Conservation (phyloP, 2,329 filamentous ascomycete genomes). For the Pseudohalonectria lignicola region DNA sequence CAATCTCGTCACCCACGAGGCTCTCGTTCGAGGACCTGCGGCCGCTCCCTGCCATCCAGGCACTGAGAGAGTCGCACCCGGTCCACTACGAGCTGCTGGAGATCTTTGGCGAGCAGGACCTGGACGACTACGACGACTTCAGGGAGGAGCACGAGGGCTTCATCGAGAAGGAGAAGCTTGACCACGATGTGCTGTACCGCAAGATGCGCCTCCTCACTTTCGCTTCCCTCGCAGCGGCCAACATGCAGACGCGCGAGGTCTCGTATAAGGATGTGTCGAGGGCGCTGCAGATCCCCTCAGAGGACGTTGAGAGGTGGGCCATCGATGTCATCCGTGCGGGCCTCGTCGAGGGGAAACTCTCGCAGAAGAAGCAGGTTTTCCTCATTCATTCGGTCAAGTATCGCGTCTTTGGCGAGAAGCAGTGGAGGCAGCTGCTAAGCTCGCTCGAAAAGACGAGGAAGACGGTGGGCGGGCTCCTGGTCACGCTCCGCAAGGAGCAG, state of each 20-base stretch:
- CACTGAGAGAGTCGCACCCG: constrained; percentile 73
- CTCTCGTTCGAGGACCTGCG: constrained; percentile 75
- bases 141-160: constrained; percentile 82
- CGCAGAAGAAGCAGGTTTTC: constrained; percentile 86
- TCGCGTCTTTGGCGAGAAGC: constrained; percentile 93
- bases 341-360: constrained; percentile 91
- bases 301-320: constrained; percentile 95
- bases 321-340: constrained; percentile 96
- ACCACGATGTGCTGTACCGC: constrained; percentile 67
- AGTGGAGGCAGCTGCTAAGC: constrained; percentile 91
- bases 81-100: constrained; percentile 87
- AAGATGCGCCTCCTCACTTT: constrained; percentile 97
- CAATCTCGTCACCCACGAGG: constrained; percentile 40
- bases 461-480: constrained; percentile 68
- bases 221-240: constrained; percentile 70
- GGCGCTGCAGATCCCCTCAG: constrained; percentile 68
- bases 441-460: constrained; percentile 85
- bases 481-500: constrained; percentile 71
- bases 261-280: constrained; percentile 78
- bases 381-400: constrained; percentile 93
- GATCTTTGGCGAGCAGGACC: constrained; percentile 86
- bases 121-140: constrained; percentile 95
- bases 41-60: constrained; percentile 72
- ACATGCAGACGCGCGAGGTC: constrained; percentile 73
- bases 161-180: constrained; percentile 63